Evolutionary conservation across 2,329 filamentous ascomycete genomes (phyloP).

Genomic region (Penicillium italicum): DNA sequence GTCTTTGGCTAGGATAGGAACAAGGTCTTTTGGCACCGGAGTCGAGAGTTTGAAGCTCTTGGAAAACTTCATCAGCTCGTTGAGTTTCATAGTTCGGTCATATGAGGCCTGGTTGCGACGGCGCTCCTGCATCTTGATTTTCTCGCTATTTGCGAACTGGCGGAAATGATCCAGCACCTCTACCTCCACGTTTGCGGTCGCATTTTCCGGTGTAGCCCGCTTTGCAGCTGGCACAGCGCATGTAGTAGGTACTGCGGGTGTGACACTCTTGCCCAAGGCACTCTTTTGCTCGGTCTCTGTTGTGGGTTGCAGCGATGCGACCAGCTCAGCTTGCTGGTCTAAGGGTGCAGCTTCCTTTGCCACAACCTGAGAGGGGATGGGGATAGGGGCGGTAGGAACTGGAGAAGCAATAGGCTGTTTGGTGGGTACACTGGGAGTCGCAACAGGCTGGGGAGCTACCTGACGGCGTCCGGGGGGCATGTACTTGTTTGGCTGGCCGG

Average conservation of each 20-base stretch:
- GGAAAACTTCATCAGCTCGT: slow-evolving; percentile 92
- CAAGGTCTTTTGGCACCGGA: slow-evolving; percentile 84
- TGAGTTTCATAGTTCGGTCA: slow-evolving; percentile 89
- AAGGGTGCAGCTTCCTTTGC: slow-evolving; percentile 25
- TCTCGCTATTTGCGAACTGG: slow-evolving; percentile 61
- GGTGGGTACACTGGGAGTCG: slow-evolving; percentile 74
- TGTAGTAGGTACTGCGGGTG: slow-evolving; percentile 39
- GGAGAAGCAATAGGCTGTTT: slow-evolving; percentile 71
- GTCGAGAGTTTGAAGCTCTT: slow-evolving; percentile 91
- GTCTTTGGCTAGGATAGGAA: slow-evolving; percentile 94
- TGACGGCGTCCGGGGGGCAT: slow-evolving; percentile 85
- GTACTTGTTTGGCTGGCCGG: slow-evolving; percentile 67
- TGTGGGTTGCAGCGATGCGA: slow-evolving; percentile 21
- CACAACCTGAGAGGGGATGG: slow-evolving; percentile 24
- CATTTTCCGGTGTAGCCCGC: slow-evolving; percentile 48
- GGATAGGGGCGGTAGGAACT: slow-evolving; percentile 45
- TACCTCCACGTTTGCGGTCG: slow-evolving; percentile 58
- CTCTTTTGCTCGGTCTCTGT: slow-evolving; percentile 28
- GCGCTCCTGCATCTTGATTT: slow-evolving; percentile 57
- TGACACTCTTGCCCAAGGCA: slow-evolving; percentile 19
- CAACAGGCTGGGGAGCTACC: slow-evolving; percentile 67
- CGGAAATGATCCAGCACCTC: slow-evolving; percentile 62
- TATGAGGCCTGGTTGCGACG: slow-evolving; percentile 55
- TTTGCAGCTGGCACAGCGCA: slow-evolving; percentile 36
- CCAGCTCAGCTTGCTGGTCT: slow-evolving; percentile 22